A percentile compares a stretch with the other conserved stretches of the same genome.
phyloP scores from a whole-genome alignment of 2,329 filamentous ascomycete genomes.

The Trichoderma simmonsii region DNA sequence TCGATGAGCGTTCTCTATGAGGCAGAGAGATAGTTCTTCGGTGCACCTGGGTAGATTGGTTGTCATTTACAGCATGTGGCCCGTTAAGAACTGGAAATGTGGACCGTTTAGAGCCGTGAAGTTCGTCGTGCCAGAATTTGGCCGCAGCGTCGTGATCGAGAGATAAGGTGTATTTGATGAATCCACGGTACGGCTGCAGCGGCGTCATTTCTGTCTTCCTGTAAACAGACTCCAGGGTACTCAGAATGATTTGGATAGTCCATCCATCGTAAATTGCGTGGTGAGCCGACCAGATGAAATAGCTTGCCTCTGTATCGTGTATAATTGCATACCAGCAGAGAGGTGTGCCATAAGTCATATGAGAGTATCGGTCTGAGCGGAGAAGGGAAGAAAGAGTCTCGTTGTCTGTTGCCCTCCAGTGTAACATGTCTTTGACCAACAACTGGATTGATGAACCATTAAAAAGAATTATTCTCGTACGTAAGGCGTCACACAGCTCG shows the following conservation, averaged over 20 bases:
- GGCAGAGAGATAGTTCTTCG: background rate
- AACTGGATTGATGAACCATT: background rate
- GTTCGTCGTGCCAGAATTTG: constrained; percentile 19
- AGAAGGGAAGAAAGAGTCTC: background rate
- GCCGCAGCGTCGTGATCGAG: constrained; percentile 3
- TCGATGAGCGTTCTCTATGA: background rate
- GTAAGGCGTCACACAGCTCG: background rate
- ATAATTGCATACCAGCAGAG: constrained; percentile 15
- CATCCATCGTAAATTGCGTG: constrained; percentile 14
- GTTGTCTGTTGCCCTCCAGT: background rate
- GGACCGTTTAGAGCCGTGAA: constrained; percentile 8
- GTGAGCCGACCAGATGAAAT: background rate
- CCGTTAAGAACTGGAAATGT: constrained; percentile 7
- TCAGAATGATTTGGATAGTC: background rate
- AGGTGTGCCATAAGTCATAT: constrained; percentile 16
- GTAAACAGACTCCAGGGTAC: background rate
- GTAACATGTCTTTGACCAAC: background rate
- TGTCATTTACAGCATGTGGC: background rate
- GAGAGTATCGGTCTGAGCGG: background rate
- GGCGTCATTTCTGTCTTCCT: constrained; percentile 25
- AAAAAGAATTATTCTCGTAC: constrained; percentile 19
- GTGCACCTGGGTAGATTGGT: background rate
- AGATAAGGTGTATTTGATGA: background rate
- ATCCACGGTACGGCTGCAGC: constrained; percentile 26
- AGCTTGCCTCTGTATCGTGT: background rate